Evolutionary conservation across 2,329 filamentous ascomycete species (phyloP), one percentile per base, ranked within the genome.

Genomic region (Dactylellina drechsleri): DNA sequence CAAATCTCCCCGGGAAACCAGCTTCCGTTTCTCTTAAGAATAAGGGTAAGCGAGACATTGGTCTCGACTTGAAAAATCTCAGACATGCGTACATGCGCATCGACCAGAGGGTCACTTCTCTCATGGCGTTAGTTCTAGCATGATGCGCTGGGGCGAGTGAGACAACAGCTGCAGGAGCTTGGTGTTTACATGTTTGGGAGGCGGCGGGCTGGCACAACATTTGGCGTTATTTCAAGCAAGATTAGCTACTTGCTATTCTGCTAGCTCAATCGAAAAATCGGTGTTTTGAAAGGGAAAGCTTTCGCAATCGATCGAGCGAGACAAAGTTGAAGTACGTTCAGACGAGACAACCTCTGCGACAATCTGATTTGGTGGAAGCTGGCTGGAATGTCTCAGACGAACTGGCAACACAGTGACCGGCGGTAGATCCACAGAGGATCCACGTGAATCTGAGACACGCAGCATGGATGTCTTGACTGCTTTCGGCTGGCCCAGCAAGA

Each of bases 361-460:
- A 7, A 1, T 36, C 6, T 36, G 31, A 36, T 36, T 36, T 5
- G 31, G 31, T 36, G 31, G 31, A 36, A 36, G 31, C 31, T 36
- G 31, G 31, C 31, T 36, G 31, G 43, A 45, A 60, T 60, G 57
- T 60, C 57, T 60, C 41, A 60, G 57, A 36, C 57, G 57, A 60
- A 49, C 16, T 13, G 16, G 31, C 31, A 36, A 36, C 10, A 36
- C 31, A 36, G 31, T 1, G 31, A 36, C 6, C 31, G 31, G 31
- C 31, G 31, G 31, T 36, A 5, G 31, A 10, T 36, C 31, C 31
- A 36, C 31, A 36, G 31, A 36, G 2, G 41, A 47, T 70, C 66
- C 66, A 70, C 66, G 66, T 70, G 66, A 70, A 62, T 62, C 57
- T 70, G 41, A 70, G 66, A 70, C 66, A 70, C 13, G 15, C 49